Evolutionary conservation across 179 eudicot genomes (phyloP), one percentile per base, ranked within the genome.

Genomic region (Spinacia oleracea): DNA sequence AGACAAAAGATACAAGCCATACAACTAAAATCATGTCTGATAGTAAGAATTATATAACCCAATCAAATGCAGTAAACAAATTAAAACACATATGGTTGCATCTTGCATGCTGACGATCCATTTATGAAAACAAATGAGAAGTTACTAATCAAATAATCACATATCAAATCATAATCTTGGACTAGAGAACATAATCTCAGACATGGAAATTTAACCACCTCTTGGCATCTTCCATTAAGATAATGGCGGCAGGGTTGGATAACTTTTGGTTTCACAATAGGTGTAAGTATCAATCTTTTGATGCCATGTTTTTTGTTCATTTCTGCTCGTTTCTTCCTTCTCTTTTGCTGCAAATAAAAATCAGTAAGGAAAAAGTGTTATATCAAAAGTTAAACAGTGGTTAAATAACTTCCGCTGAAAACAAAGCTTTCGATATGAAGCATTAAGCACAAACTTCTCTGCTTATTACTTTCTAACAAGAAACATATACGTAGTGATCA

Each of bases 211-310:
- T 66, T 45, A 71, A 58, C 69, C 76, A 94, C 98, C 98, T 95
- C 93, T 7, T 87, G 88, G 85, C 98, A 95, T 88, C 98, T 90
- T 81, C 98, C 98, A 27, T 69, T 81, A 71, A 90, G 84, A 86
- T 88, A 95, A 81, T 95, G 98, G 50, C 97, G 94, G 84, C 98
- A 95, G 84, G 75, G 84, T 56, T 64, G 11, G 48, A 89, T 84
- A 23, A 85, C 83, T 80, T 89, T 91, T 60, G 86, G 91, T 81
- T 89, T 95, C 88, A 82, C n/a, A 55, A 89, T 65, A 16, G 95
- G 89, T 87, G 72, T 84, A 77, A 95, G 86, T 83, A 87, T 95
- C 62, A 93, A 77, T 80, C 91, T 87, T 82, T 84, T 91, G 38
- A 93, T 91, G 59, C 97, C 98, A 65, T 86, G 97, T 81, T 89